Evolutionary conservation across 164 flowering plant species (phyloP).

Genomic region (Tetracentron sinense): DNA sequence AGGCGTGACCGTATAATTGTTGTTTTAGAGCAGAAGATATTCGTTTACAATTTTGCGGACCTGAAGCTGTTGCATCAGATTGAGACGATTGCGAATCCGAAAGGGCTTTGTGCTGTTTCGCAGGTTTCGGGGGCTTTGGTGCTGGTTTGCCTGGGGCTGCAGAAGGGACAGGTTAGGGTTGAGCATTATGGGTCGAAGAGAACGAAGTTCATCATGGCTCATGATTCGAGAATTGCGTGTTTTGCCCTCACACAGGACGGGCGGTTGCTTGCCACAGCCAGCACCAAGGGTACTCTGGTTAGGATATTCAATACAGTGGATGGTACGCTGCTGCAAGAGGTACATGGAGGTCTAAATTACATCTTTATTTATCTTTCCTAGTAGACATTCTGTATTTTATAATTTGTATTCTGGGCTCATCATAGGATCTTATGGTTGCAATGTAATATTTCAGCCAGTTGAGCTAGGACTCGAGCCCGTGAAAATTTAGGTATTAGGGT

Average conservation of each 20-base stretch:
- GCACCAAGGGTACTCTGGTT: constrained; percentile 72
- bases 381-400: no score
- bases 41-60: constrained; percentile 56
- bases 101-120: constrained; percentile 56
- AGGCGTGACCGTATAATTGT: constrained; percentile 55
- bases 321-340: constrained; percentile 65
- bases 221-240: constrained; percentile 74
- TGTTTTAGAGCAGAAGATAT: constrained; percentile 59
- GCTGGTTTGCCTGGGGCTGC: constrained; percentile 65
- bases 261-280: constrained; percentile 60
- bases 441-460: no score
- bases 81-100: constrained; percentile 57
- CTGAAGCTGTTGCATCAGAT: constrained; percentile 63
- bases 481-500: no score
- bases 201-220: constrained; percentile 70
- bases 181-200: constrained; percentile 64
- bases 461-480: no score
- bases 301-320: constrained; percentile 51
- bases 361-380: neutral
- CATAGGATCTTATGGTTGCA: no score
- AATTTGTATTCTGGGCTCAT: no score
- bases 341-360: constrained; percentile 4
- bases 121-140: constrained; percentile 43
- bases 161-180: constrained; percentile 74
- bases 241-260: constrained; percentile 66